A percentile compares a stretch with the other conserved stretches of the same genome.
These are phyloP conservation scores for Chionographis japonica DNA, from an alignment of 106 monocot genomes.

Conservation along the genomic window DNA sequence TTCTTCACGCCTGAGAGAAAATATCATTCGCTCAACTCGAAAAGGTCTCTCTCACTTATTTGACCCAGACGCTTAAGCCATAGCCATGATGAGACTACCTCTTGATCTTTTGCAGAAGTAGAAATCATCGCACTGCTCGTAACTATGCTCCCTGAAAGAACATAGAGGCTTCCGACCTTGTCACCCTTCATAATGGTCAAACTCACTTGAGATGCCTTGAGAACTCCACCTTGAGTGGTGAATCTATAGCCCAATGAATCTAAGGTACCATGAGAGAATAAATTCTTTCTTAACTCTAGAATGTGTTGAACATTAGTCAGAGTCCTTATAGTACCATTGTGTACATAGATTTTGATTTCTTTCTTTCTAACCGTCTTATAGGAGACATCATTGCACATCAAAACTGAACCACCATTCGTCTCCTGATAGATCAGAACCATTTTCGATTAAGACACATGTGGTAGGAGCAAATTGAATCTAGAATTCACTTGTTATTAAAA, in stretches of 20 bases:
- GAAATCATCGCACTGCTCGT: too few species aligned
- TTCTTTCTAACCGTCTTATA: background rate
- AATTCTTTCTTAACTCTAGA: background rate
- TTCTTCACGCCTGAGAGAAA: background rate
- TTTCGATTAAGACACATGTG: background rate
- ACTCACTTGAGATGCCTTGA: background rate
- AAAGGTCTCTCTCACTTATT: constrained; percentile 3
- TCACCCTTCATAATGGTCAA: background rate
- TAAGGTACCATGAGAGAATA: background rate
- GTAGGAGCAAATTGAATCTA: background rate
- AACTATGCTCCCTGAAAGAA: background rate
- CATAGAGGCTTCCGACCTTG: background rate
- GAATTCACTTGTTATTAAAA: background rate
- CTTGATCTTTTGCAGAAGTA: background rate
- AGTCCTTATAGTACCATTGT: background rate
- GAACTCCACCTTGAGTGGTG: background rate
- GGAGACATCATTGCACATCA: background rate
- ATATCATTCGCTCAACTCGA: background rate
- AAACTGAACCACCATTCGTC: background rate
- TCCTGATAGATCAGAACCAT: background rate
- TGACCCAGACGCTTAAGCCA: constrained; percentile 10
- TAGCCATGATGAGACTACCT: background rate
- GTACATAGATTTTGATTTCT: background rate
- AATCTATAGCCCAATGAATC: background rate
- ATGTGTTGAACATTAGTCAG: background rate